Percentiles rank a stretch among this genome's conserved stretches.
These are phyloP conservation scores for Magnaporthiopsis rhizophila DNA, from an alignment of 2,329 filamentous ascomycete species.

Conservation along the genomic window DNA sequence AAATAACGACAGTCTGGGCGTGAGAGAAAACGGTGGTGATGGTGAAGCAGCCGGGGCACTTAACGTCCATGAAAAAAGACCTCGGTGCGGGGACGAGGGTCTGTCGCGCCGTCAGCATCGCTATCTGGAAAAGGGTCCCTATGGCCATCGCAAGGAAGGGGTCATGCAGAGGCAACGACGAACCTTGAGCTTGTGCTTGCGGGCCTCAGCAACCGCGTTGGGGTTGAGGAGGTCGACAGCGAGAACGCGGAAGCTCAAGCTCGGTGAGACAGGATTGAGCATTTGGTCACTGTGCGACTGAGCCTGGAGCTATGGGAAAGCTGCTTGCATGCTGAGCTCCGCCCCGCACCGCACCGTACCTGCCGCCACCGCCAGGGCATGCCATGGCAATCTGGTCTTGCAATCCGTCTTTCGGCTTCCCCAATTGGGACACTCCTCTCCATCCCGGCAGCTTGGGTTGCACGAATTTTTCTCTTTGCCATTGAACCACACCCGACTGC, in stretches of 20 bases:
- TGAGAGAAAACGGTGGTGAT: constrained; percentile 99
- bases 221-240: constrained; percentile 99
- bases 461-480: neutral
- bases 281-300: neutral
- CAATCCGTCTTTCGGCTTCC: neutral
- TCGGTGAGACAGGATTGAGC: neutral
- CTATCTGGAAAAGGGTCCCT: neutral
- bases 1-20: constrained; percentile 99
- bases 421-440: neutral
- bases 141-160: neutral
- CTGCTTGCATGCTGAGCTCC: neutral
- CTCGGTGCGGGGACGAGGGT: constrained; percentile 91
- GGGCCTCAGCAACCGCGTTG: constrained; percentile 91
- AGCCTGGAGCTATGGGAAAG: neutral
- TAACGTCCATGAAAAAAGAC: constrained; percentile 99
- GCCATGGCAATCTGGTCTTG: neutral
- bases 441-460: neutral
- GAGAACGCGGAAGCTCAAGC: constrained; percentile 45
- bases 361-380: neutral
- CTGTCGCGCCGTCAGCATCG: constrained; percentile 34
- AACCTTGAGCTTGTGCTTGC: constrained; percentile 99
- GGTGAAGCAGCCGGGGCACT: constrained; percentile 99
- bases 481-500: neutral
- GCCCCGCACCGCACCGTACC: neutral
- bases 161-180: constrained; percentile 18